phyloP scores from a whole-genome alignment of 2,329 filamentous ascomycete genomes.

The Cladorrhinum sp. region DNA sequence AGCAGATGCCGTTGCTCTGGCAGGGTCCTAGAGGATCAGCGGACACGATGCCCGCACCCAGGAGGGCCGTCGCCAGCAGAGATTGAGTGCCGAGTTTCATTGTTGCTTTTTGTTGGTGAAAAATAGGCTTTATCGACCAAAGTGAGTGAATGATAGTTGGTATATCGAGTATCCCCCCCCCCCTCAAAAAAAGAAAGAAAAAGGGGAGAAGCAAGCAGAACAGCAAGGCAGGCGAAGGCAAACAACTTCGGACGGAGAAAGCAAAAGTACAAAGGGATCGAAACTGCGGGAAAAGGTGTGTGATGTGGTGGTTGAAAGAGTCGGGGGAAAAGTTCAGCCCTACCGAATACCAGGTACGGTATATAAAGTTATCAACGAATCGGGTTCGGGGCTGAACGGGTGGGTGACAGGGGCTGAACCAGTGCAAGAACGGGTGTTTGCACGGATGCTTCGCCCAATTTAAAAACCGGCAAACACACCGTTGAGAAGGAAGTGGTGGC shows the following conservation, averaged over 20 bases:
- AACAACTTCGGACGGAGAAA: neutral
- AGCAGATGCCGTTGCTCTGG: slow-evolving; percentile 47
- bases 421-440: neutral
- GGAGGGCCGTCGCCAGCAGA: slow-evolving; percentile 10
- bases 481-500: neutral
- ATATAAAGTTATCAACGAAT: neutral
- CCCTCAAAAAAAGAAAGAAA: too few species aligned
- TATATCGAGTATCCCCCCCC: neutral
- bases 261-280: slow-evolving; percentile 1
- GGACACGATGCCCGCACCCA: slow-evolving; percentile 26
- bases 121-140: slow-evolving; percentile 2
- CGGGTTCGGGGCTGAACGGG: neutral
- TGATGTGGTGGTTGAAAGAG: neutral
- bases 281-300: neutral
- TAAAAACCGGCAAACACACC: neutral
- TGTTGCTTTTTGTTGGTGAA: neutral
- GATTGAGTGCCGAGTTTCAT: slow-evolving; percentile 11
- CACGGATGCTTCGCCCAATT: neutral
- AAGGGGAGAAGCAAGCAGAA: neutral
- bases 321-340: neutral
- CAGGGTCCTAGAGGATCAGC: slow-evolving; percentile 39
- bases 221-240: neutral
- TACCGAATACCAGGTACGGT: neutral
- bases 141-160: neutral
- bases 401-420: neutral